Evolutionary conservation across 2,329 filamentous ascomycete species (phyloP).

Genomic region (Tolypocladium ovalisporum): DNA sequence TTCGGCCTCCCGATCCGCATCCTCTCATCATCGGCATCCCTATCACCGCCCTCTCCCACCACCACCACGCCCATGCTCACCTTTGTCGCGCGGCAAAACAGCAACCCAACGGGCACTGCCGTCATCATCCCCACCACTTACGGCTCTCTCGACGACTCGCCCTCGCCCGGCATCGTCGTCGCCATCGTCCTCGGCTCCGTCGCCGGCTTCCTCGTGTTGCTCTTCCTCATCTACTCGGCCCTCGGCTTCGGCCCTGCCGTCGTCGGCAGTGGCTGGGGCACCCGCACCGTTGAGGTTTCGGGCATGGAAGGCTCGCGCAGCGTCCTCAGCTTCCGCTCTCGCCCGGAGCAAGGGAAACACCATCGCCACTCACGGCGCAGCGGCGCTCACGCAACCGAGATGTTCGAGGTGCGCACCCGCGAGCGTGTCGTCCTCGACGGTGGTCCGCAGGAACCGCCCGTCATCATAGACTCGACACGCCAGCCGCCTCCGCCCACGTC

Average conservation of each 20-base stretch:
- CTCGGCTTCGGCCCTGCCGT: slow-evolving; percentile 30
- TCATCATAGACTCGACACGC: slow-evolving; percentile 16
- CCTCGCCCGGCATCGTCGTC: slow-evolving; percentile 29
- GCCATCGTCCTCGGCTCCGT: slow-evolving; percentile 35
- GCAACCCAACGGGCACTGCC: slow-evolving; percentile 11
- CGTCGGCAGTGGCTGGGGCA: slow-evolving; percentile 4
- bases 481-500: slow-evolving; percentile 13
- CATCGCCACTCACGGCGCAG: slow-evolving; percentile 1
- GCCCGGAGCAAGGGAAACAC: slow-evolving; percentile 1
- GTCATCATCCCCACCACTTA: slow-evolving; percentile 24
- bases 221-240: slow-evolving; percentile 40
- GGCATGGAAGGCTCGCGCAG: slow-evolving; percentile 5
- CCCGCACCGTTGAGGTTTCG: not conserved
- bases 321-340: slow-evolving; percentile 6
- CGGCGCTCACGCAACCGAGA: slow-evolving; percentile 13
- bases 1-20: not conserved
- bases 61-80: not conserved
- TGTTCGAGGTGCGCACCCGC: slow-evolving; percentile 16
- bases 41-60: not conserved
- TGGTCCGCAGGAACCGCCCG: slow-evolving; percentile 1
- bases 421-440: slow-evolving; percentile 6
- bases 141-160: slow-evolving; percentile 24
- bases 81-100: slow-evolving; percentile 6
- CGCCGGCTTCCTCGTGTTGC: slow-evolving; percentile 39
- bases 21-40: not conserved